Base-by-base conservation (phyloP, 306 rosid genomes). In the Dicorynia guianensis region DNA sequence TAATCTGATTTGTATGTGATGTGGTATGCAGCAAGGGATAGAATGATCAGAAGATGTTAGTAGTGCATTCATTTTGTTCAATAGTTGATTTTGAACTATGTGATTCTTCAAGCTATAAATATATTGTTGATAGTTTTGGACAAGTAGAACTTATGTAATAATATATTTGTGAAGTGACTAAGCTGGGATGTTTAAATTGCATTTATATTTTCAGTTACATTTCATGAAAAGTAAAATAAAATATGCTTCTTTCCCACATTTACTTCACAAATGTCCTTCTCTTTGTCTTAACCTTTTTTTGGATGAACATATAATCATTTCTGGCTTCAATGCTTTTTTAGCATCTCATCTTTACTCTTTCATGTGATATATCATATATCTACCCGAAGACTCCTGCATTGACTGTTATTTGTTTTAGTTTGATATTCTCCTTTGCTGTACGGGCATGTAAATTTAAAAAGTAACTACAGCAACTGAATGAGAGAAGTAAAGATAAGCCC, bases 391-490 rank as follows among this genome's bases (percentile, higher is more conserved):
- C 36, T 69, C 81, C 43, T 38, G 18, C 62, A 20, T 62, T 68
- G 63, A 56, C 70, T 8, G 52, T 46, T 11, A 46, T 57, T 65
- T 49, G 62, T 43, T 44, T 33, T 56, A 25, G 44, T 71, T 63
- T 52, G 59, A 53, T 40, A 38, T 59, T 66, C 42, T 76, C 60
- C 71, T 67, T 64, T 65, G 57, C 75, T 30, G 13, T 20, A 17
- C 17, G 67, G 18, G 56, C 12, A 36, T 49, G 20, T 60, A 42
- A 19, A 54, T 65, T 76, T 43, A 39, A 63, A 18, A 63, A 15
- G 11, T 49, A 63, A 40, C 12, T 72, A 58, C 7, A 47, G 20
- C 52, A 43, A 70, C 53, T 54, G 63, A 43, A 64, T 5, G 43
- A 50, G 42, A 12, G 30, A 55, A 55, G 35, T 46, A 69, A 70